Base-by-base conservation (phyloP, 139 green algal species). In the Medakamo hakoo region DNA sequence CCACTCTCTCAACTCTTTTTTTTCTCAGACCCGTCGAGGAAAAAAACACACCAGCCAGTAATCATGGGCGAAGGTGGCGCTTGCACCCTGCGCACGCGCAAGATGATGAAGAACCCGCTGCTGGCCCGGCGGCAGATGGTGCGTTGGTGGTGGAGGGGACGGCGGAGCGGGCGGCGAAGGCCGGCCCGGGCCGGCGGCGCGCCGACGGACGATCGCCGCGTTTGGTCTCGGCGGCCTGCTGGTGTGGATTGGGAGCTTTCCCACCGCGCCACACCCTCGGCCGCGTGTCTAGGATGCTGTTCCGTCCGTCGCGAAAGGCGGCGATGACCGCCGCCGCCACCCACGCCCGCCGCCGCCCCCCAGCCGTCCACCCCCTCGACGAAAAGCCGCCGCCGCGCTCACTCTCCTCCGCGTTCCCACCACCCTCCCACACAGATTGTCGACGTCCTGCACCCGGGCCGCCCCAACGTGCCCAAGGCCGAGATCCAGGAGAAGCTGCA, bases 31-130 rank as follows among this genome's bases (percentile, higher is more conserved):
- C n/a, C n/a, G n/a, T n/a, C n/a, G n/a, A n/a, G n/a, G n/a, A n/a
- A n/a, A n/a, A n/a, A n/a, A 9, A 52, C 40, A 52, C 16, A 52
- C 57, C 9, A 52, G 40, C 16, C 40, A 52, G 9, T 21, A 52
- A 86, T 66, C 69, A 96, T 96, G 89, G 70, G 80, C 63, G 86
- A 94, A 57, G 96, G n/a, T n/a, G n/a, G 95, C 76, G 80, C 83
- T 23, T 91, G 82, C 78, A 96, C 88, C 27, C 82, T 97, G 71
- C 78, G 90, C 27, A 97, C 90, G 55, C 77, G 90, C 63, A 97
- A 97, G 83, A 96, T 97, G 66, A 92, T 97, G 81, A 96, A 82
- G 24, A 98, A 99, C 82, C 70, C 82, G 40, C 85, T 98, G 62
- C 80, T 98, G 32, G 59, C 73, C 56, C 69, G 93, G 24, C 78